Conservation (phyloP, 352 stramenopile genomes). For the Thraustochytrium striatum region DNA sequence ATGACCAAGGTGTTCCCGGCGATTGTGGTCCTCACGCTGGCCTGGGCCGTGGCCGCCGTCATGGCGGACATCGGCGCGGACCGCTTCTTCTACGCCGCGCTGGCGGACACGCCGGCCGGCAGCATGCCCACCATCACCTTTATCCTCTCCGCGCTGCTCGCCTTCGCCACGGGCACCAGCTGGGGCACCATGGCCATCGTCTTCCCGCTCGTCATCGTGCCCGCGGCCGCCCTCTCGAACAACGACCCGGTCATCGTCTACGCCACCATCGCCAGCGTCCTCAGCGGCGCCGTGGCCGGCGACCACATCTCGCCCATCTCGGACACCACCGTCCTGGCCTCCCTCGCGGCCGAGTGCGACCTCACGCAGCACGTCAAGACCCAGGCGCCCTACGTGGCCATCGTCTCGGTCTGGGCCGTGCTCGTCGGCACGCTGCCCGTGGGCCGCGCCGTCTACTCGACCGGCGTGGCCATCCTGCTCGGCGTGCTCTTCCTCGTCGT, state of each 20-base stretch:
- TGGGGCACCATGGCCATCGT: conserved; percentile 87
- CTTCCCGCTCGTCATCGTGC: conserved; percentile 73
- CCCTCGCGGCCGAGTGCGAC: conserved; percentile 67
- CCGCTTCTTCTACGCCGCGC: conserved; percentile 54
- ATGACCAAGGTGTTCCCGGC: conserved; percentile 84
- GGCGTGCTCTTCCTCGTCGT: conserved; percentile 26
- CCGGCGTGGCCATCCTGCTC: conserved; percentile 24
- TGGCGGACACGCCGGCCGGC: conserved; percentile 68
- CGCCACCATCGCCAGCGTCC: conserved; percentile 76
- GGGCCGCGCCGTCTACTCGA: neutral
- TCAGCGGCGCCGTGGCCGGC: conserved; percentile 75
- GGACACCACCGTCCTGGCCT: conserved; percentile 83
- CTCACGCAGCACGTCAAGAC: conserved; percentile 61
- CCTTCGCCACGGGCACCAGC: conserved; percentile 76
- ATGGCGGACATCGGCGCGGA: conserved; percentile 77
- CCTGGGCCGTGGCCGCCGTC: conserved; percentile 76
- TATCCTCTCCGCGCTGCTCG: conserved; percentile 77
- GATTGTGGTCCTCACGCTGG: conserved; percentile 77
- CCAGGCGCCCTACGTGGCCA: conserved; percentile 62
- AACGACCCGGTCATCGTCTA: conserved; percentile 72
- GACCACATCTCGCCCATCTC: conserved; percentile 83
- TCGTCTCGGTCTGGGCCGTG: conserved; percentile 51
- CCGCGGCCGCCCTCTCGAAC: conserved; percentile 62
- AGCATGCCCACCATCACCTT: conserved; percentile 72
- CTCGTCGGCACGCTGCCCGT: conserved; percentile 33